A percentile compares a stretch with the other conserved stretches of the same genome.
phyloP scores from a whole-genome alignment of 169 alveolate genomes.

The Amoebophrya sp. region DNA sequence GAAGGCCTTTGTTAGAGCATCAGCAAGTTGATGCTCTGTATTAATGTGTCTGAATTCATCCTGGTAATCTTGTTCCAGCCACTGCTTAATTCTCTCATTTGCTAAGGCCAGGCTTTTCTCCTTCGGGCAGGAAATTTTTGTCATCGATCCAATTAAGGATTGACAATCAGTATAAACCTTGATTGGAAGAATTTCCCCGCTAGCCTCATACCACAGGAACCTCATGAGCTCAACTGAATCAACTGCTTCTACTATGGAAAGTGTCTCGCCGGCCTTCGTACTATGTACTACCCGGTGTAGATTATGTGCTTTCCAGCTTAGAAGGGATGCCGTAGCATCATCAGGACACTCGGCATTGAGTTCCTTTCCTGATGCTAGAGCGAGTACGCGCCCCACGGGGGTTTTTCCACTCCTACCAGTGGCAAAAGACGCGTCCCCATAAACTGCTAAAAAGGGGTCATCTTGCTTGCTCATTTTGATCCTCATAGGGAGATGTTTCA shows the following conservation, averaged over 20 bases:
- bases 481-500: background rate
- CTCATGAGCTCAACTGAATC: background rate
- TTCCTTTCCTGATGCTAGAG: background rate
- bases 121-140: background rate
- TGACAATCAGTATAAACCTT: background rate
- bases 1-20: background rate
- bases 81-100: background rate
- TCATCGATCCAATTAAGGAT: background rate
- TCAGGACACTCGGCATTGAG: background rate
- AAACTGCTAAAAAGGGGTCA: background rate
- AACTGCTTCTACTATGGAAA: background rate
- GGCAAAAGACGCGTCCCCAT: background rate
- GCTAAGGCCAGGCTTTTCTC: background rate
- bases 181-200: background rate
- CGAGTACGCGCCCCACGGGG: background rate
- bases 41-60: background rate
- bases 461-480: background rate
- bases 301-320: background rate
- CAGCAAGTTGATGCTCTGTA: background rate
- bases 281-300: background rate
- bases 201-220: background rate
- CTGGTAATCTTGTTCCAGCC: background rate
- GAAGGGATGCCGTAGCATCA: background rate
- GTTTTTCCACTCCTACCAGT: background rate
- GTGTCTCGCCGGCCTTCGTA: background rate